Conservation (phyloP, 768 basidiomycete genomes). For the Porphyrellus cyaneotinctus region DNA sequence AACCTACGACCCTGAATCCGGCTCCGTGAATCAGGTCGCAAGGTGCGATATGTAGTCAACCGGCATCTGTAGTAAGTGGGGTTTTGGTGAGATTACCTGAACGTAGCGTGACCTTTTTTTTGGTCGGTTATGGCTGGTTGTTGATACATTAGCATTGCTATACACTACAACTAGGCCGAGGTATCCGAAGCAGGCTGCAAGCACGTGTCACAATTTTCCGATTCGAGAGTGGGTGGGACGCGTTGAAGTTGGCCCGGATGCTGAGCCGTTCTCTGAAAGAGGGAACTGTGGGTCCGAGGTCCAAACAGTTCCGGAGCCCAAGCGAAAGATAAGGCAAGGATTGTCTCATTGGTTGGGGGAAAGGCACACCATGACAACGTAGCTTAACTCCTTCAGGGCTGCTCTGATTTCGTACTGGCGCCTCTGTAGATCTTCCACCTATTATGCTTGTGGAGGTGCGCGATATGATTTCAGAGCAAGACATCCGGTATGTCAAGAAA, state of each 20-base stretch:
- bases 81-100: background rate
- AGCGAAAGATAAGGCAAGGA: background rate
- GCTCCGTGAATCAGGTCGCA: background rate
- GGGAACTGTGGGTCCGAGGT: background rate
- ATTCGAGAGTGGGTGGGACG: background rate
- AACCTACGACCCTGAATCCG: background rate
- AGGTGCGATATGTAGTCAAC: background rate
- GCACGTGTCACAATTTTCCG: background rate
- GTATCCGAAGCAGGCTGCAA: background rate
- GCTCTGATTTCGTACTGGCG: slow-evolving; percentile 21
- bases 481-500: background rate
- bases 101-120: background rate
- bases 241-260: background rate
- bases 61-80: background rate
- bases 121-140: background rate
- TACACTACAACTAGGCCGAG: background rate
- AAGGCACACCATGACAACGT: slow-evolving; percentile 17
- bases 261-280: background rate
- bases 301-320: background rate
- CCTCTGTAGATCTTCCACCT: slow-evolving; percentile 17
- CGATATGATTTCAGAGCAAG: slow-evolving; percentile 6
- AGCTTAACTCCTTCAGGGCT: slow-evolving; percentile 34
- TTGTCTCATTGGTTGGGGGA: background rate
- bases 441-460: slow-evolving; percentile 7
- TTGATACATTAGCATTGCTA: background rate